Conservation (phyloP, 2,329 filamentous ascomycete species). For the Fusarium agapanthi region DNA sequence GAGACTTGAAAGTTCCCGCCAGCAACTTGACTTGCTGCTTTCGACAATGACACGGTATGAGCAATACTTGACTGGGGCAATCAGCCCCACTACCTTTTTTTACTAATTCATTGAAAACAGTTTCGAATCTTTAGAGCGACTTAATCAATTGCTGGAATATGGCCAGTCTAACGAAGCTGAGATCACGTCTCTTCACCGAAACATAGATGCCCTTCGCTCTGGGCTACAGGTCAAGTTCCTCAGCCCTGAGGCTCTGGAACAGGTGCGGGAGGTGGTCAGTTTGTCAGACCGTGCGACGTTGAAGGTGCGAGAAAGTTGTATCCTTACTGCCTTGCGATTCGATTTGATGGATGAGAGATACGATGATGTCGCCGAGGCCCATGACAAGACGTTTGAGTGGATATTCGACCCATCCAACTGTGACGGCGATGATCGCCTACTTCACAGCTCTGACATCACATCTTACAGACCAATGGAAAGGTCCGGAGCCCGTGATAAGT, state of each 20-base stretch:
- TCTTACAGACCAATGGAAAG: rapidly evolving
- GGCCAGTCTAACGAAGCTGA: background rate
- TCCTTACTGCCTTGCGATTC: background rate
- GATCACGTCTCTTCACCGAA: rapidly evolving
- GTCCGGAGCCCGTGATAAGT: rapidly evolving
- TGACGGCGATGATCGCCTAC: rapidly evolving
- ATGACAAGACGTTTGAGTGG: background rate
- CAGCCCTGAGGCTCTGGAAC: background rate
- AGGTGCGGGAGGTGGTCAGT: background rate
- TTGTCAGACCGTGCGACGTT: background rate
- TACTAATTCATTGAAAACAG: rapidly evolving
- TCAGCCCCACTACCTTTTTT: rapidly evolving
- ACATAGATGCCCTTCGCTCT: background rate
- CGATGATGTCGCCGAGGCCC: background rate
- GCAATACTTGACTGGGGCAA: rapidly evolving
- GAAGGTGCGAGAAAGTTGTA: background rate
- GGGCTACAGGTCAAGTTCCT: background rate
- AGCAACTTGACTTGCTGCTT: background rate
- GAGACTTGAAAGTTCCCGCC: background rate
- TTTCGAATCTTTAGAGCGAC: background rate
- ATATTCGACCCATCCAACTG: background rate
- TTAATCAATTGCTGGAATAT: background rate
- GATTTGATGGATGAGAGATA: background rate
- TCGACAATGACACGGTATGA: background rate
- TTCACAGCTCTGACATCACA: rapidly evolving